phyloP scores from a whole-genome alignment of 352 stramenopile species.

The Pythium apleroticum region DNA sequence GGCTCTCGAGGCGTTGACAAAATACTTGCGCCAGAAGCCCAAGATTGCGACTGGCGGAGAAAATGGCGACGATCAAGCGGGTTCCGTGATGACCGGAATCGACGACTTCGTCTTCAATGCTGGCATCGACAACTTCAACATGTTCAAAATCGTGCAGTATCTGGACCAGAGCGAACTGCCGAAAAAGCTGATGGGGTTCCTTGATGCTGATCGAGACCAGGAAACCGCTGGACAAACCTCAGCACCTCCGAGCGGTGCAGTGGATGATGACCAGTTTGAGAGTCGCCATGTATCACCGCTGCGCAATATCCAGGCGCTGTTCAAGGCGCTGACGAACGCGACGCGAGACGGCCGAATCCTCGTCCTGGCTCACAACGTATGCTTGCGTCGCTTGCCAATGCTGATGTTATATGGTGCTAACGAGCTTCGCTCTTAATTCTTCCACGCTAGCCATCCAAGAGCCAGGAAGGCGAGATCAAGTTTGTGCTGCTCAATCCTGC shows the following conservation, averaged over 20 bases:
- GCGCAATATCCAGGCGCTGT: slow-evolving; percentile 67
- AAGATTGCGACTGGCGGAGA: neutral
- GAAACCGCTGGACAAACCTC: slow-evolving; percentile 1
- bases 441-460: slow-evolving; percentile 39
- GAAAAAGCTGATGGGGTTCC: slow-evolving; percentile 84
- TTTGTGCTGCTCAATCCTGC: slow-evolving; percentile 96
- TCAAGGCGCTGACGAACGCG: slow-evolving; percentile 75
- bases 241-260: slow-evolving; percentile 1
- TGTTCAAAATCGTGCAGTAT: slow-evolving; percentile 90
- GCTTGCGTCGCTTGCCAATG: slow-evolving; percentile 7
- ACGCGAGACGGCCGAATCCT: slow-evolving; percentile 72
- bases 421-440: too few relatives aligned
- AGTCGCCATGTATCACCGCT: slow-evolving; percentile 83
- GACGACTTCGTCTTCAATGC: slow-evolving; percentile 87
- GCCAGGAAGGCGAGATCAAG: slow-evolving; percentile 74
- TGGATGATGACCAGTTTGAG: slow-evolving; percentile 52
- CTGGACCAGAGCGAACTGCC: slow-evolving; percentile 71
- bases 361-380: slow-evolving; percentile 59
- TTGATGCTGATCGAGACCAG: slow-evolving; percentile 40
- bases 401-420: slow-evolving; percentile 1
- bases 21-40: slow-evolving; percentile 58
- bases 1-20: slow-evolving; percentile 71
- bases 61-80: slow-evolving; percentile 21
- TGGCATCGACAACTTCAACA: slow-evolving; percentile 84
- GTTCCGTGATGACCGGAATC: slow-evolving; percentile 72